Conservation (phyloP, 2,329 filamentous ascomycete genomes). For the Ophiostoma sp. region DNA sequence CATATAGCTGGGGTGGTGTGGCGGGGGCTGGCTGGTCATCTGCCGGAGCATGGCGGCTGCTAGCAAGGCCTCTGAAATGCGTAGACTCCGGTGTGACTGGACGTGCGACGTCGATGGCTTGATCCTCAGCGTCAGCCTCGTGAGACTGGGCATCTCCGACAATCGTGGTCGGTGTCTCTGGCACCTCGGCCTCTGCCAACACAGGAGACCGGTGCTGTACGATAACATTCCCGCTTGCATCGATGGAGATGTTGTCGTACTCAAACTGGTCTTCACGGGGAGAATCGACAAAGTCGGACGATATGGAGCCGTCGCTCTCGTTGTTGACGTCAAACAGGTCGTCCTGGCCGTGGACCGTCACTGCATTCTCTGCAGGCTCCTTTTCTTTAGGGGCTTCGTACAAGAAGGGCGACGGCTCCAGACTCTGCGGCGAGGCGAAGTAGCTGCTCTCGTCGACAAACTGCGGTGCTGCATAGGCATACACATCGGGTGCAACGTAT, state of each 20-base stretch:
- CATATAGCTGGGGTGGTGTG: constrained; percentile 21
- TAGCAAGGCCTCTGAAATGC: background rate
- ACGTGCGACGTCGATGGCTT: background rate
- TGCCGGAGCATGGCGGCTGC: background rate
- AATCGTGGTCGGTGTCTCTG: constrained; percentile 3
- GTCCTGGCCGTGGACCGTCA: constrained; percentile 35
- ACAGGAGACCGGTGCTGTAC: constrained; percentile 10
- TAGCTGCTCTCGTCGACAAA: constrained; percentile 21
- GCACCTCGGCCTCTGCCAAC: background rate
- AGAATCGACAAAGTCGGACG: constrained; percentile 1
- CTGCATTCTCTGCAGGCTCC: constrained; percentile 28
- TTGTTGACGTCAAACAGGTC: constrained; percentile 32
- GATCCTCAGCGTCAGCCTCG: background rate
- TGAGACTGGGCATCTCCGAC: background rate
- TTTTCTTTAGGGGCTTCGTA: constrained; percentile 3
- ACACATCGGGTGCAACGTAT: background rate
- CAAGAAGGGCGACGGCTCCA: constrained; percentile 15
- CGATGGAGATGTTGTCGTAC: constrained; percentile 11
- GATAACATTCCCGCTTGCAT: constrained; percentile 2
- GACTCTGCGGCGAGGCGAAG: constrained; percentile 19
- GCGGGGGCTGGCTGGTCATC: constrained; percentile 17
- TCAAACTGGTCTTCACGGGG: background rate
- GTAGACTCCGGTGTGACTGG: background rate
- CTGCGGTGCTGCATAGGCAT: background rate
- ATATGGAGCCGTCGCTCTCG: constrained; percentile 16